Conservation (phyloP, 1,139 yeast genomes). For the Arxiozyma heterogenica region DNA sequence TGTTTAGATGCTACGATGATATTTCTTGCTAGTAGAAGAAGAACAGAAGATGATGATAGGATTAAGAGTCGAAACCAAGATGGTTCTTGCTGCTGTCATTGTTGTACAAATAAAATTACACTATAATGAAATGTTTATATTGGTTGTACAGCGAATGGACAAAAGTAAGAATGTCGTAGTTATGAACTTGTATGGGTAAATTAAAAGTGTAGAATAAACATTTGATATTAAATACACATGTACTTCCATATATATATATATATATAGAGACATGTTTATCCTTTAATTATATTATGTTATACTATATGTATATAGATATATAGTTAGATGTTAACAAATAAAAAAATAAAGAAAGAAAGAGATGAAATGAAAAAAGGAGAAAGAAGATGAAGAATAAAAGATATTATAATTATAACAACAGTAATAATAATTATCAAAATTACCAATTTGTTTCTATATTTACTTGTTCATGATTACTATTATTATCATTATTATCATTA, state of each 20-base stretch:
- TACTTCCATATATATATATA: background rate
- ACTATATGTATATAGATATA: too few species aligned
- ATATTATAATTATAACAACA: too few species aligned
- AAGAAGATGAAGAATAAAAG: conserved; percentile 1
- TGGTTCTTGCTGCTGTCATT: background rate
- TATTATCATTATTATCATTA: conserved; percentile 33
- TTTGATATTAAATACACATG: background rate
- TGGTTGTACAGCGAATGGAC: too few species aligned
- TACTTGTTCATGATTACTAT: background rate
- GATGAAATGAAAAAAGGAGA: background rate
- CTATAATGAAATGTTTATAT: too few species aligned
- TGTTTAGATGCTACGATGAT: background rate
- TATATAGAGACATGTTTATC: background rate
- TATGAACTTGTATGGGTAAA: background rate
- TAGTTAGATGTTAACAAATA: background rate
- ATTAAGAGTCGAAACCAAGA: too few species aligned
- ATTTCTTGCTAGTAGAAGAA: background rate
- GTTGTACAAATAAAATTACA: too few species aligned
- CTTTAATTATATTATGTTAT: too few species aligned
- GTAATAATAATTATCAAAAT: background rate
- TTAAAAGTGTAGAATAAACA: background rate
- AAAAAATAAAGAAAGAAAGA: background rate
- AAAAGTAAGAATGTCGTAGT: background rate
- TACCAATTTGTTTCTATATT: background rate
- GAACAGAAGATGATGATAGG: too few species aligned